Conservation (phyloP, 257 asterid genomes). For the Datura wrightii region DNA sequence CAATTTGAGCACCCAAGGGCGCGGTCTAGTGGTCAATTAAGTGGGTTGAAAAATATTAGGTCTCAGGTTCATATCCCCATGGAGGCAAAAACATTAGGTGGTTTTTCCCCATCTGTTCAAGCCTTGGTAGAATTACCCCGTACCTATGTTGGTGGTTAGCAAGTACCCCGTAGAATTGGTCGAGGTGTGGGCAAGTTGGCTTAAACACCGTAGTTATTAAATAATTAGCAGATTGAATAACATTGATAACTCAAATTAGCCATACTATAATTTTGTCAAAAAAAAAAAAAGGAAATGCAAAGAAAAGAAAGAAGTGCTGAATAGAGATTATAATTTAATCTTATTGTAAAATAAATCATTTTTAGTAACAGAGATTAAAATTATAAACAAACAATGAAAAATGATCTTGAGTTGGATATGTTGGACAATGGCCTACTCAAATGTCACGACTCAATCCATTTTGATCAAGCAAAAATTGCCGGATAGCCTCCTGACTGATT, state of each 20-base stretch:
- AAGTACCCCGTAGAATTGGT: not conserved
- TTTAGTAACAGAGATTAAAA: not conserved
- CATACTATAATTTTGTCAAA: not conserved
- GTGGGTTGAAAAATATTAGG: not conserved
- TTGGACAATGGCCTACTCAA: not conserved
- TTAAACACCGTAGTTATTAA: not conserved
- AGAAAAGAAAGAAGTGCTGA: not conserved
- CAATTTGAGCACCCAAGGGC: not conserved
- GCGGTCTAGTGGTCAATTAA: not conserved
- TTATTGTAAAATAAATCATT: not conserved
- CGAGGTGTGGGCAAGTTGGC: not conserved
- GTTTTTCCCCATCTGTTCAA: not conserved
- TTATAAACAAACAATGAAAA: not conserved
- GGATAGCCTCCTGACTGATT: not conserved
- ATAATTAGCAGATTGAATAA: not conserved
- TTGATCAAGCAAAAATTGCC: not conserved
- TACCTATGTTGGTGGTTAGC: not conserved
- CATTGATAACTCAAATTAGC: not conserved
- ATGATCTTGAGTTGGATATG: not conserved
- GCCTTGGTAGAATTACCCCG: not conserved
- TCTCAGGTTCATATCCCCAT: not conserved
- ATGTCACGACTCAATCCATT: too few relatives aligned
- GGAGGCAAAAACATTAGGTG: not conserved
- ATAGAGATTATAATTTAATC: not conserved
- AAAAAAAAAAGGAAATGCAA: not conserved